phyloP scores from a whole-genome alignment of 306 rosid genomes.

The Lotus japonicus region DNA sequence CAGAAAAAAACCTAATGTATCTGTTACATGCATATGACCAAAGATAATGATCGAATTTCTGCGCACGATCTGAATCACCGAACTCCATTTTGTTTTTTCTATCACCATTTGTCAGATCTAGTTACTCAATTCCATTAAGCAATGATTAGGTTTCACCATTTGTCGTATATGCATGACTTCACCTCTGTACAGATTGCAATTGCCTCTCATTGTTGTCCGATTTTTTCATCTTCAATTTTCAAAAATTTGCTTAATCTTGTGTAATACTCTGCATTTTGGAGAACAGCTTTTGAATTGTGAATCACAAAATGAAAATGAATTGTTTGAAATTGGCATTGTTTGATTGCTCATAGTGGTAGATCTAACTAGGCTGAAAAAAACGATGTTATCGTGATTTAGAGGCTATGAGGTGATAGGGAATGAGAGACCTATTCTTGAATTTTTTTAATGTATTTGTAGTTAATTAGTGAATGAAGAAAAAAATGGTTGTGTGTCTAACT shows the following conservation, averaged over 20 bases:
- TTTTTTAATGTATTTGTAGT: neutral
- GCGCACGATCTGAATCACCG: slow-evolving; percentile 28
- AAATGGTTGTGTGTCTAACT: neutral
- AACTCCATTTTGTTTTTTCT: neutral
- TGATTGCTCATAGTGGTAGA: slow-evolving; percentile 14
- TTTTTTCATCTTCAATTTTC: neutral
- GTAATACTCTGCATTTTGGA: neutral
- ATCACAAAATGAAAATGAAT: neutral
- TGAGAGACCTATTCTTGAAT: neutral
- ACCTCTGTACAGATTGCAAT: neutral
- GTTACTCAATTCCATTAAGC: neutral
- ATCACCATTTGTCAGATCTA: slow-evolving; percentile 33
- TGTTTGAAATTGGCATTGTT: neutral
- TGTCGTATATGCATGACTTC: neutral
- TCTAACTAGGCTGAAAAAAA: neutral
- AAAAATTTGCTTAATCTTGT: neutral
- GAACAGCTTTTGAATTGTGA: slow-evolving; percentile 1
- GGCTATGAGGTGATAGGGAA: neutral
- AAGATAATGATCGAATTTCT: neutral
- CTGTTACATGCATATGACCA: neutral
- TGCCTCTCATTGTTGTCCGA: neutral
- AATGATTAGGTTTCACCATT: neutral
- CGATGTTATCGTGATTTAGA: neutral
- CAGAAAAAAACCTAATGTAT: neutral
- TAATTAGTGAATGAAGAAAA: neutral